Conservation (phyloP, 2,329 filamentous ascomycete genomes). For the Uncinocarpus reesii region DNA sequence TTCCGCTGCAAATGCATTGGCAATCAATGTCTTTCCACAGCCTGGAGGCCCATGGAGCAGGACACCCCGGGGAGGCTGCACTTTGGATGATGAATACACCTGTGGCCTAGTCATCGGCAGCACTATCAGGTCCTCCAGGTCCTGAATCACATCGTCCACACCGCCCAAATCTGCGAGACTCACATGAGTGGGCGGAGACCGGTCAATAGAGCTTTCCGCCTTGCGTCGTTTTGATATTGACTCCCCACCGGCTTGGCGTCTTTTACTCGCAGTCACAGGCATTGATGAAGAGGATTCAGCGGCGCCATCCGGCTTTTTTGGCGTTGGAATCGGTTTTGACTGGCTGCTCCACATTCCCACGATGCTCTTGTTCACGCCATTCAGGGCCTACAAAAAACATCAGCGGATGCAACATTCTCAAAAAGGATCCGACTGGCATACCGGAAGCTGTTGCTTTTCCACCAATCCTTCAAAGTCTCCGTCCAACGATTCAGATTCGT, state of each 20-base stretch:
- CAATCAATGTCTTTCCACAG: slow-evolving; percentile 77
- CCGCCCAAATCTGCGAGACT: slow-evolving; percentile 65
- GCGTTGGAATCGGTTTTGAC: slow-evolving; percentile 17
- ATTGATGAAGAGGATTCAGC: slow-evolving; percentile 20
- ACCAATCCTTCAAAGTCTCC: slow-evolving; percentile 44
- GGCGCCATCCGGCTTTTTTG: slow-evolving; percentile 24
- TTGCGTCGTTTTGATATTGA: slow-evolving; percentile 57
- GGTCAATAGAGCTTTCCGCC: slow-evolving; percentile 47
- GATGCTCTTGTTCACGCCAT: slow-evolving; percentile 57
- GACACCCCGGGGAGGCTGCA: slow-evolving; percentile 63
- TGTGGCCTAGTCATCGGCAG: slow-evolving; percentile 60
- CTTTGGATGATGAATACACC: slow-evolving; percentile 53
- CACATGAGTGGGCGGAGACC: slow-evolving; percentile 56
- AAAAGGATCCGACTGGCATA: slow-evolving; percentile 15
- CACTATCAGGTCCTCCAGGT: slow-evolving; percentile 61
- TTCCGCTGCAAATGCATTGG: slow-evolving; percentile 66
- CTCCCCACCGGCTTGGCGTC: slow-evolving; percentile 55
- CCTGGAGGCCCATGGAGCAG: slow-evolving; percentile 74
- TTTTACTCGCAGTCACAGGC: slow-evolving; percentile 37
- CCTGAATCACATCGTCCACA: slow-evolving; percentile 58
- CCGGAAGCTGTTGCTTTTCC: slow-evolving; percentile 24
- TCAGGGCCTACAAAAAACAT: slow-evolving; percentile 39
- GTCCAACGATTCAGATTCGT: slow-evolving; percentile 42
- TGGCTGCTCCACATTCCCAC: slow-evolving; percentile 48
- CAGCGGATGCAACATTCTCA: slow-evolving; percentile 12